phyloP scores from a whole-genome alignment of 208 protist genomes.

The Wallacemonas collosoma region DNA sequence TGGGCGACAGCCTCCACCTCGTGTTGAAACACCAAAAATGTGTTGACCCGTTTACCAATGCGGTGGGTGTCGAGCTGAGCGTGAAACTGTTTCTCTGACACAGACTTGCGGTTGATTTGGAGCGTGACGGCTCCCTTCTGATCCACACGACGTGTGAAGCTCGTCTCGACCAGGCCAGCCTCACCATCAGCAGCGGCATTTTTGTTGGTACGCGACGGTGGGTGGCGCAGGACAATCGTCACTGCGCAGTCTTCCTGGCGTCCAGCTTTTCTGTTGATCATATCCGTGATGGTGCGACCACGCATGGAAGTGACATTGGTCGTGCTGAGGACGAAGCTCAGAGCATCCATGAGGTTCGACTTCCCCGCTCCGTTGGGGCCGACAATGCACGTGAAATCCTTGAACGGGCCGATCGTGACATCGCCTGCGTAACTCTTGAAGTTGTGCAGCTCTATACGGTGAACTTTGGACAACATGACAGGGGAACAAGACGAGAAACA shows the following conservation, averaged over 20 bases:
- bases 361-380: slow-evolving; percentile 99
- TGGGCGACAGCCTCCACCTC: slow-evolving; percentile 96
- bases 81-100: slow-evolving; percentile 87
- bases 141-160: slow-evolving; percentile 82
- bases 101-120: slow-evolving; percentile 74
- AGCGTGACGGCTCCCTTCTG: slow-evolving; percentile 58
- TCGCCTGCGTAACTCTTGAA: slow-evolving; percentile 99
- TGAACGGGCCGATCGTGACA: slow-evolving; percentile 96
- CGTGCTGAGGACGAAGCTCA: slow-evolving; percentile 97
- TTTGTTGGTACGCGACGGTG: neutral
- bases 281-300: slow-evolving; percentile 80
- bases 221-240: slow-evolving; percentile 78
- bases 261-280: slow-evolving; percentile 87
- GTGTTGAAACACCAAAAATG: slow-evolving; percentile 97
- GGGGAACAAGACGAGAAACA: no score
- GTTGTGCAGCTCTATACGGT: slow-evolving; percentile 95
- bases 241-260: slow-evolving; percentile 57
- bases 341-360: slow-evolving; percentile 99
- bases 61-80: slow-evolving; percentile 62
- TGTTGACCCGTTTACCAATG: slow-evolving; percentile 89
- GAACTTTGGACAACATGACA: slow-evolving; percentile 70
- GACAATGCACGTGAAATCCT: slow-evolving; percentile 98
- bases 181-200: slow-evolving; percentile 15
- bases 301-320: slow-evolving; percentile 72
- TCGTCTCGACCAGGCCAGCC: slow-evolving; percentile 42